These are phyloP conservation scores for Nyctanthes arbortristis DNA, from an alignment of 257 asterid species.

Conservation along the genomic window DNA sequence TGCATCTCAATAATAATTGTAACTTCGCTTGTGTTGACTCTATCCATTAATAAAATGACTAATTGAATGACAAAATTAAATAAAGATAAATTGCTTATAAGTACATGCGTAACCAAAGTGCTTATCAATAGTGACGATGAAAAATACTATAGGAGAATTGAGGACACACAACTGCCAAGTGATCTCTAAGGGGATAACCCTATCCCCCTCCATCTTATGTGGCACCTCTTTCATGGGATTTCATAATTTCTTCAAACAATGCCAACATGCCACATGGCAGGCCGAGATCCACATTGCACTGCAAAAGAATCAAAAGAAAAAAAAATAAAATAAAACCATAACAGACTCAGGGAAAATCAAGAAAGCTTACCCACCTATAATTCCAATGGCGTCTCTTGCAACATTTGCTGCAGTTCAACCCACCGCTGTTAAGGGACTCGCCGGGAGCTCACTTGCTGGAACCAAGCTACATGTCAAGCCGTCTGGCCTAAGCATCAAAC, in stretches of 20 bases:
- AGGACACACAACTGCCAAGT: background rate
- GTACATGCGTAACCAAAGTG: too few relatives aligned
- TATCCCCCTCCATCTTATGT: slow-evolving; percentile 41
- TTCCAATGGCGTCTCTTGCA: slow-evolving; percentile 71
- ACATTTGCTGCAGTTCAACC: slow-evolving; percentile 66
- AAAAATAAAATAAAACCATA: too few relatives aligned
- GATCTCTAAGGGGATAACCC: slow-evolving; percentile 40
- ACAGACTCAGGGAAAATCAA: background rate
- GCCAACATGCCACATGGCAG: slow-evolving; percentile 51
- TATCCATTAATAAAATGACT: too few relatives aligned
- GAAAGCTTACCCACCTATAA: background rate
- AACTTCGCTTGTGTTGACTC: too few relatives aligned
- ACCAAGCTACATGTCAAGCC: slow-evolving; percentile 67
- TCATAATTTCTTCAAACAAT: slow-evolving; percentile 33
- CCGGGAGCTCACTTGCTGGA: slow-evolving; percentile 83
- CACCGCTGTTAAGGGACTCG: slow-evolving; percentile 73
- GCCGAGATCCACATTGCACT: slow-evolving; percentile 42
- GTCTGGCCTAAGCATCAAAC: slow-evolving; percentile 56
- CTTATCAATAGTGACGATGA: too few relatives aligned
- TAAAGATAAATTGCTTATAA: too few relatives aligned
- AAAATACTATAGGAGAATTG: too few relatives aligned
- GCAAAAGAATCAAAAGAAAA: slow-evolving; percentile 19
- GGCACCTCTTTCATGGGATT: slow-evolving; percentile 41
- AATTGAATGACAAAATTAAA: too few relatives aligned
- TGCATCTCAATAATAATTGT: too few relatives aligned